These are phyloP conservation scores for Tulasnella calospora DNA, from an alignment of 768 basidiomycete species.

Conservation along the genomic window DNA sequence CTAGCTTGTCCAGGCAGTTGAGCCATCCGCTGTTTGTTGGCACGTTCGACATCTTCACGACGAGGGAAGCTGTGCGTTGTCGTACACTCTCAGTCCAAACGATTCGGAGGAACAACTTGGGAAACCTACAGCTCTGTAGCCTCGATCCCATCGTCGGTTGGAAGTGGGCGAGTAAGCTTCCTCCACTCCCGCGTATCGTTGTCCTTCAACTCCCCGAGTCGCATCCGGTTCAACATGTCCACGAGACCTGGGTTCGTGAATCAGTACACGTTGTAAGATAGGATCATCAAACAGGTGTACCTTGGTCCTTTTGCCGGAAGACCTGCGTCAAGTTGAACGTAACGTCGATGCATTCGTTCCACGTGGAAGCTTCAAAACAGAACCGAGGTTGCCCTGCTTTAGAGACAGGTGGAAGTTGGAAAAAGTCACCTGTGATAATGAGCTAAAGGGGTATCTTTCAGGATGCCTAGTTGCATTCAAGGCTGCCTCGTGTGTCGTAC, in stretches of 20 bases:
- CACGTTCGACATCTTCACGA: slow-evolving; percentile 83
- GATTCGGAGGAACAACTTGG: slow-evolving; percentile 12
- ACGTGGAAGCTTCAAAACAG: slow-evolving; percentile 81
- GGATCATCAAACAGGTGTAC: slow-evolving; percentile 42
- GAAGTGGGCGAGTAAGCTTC: slow-evolving; percentile 60
- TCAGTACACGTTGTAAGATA: not conserved
- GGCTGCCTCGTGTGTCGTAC: slow-evolving; percentile 36
- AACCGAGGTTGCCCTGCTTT: slow-evolving; percentile 64
- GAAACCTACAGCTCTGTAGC: slow-evolving; percentile 80
- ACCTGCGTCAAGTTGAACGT: slow-evolving; percentile 94
- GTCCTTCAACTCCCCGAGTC: slow-evolving; percentile 68
- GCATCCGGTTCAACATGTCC: slow-evolving; percentile 97
- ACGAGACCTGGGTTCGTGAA: slow-evolving; percentile 63
- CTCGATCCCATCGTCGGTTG: slow-evolving; percentile 73
- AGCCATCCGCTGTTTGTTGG: slow-evolving; percentile 67
- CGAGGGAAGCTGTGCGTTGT: slow-evolving; percentile 66
- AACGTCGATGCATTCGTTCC: slow-evolving; percentile 67
- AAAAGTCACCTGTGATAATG: slow-evolving; percentile 94
- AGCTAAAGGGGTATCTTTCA: slow-evolving; percentile 47
- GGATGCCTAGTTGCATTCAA: not conserved
- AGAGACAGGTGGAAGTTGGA: slow-evolving; percentile 90
- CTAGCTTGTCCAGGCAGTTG: slow-evolving; percentile 43
- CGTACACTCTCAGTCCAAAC: not conserved
- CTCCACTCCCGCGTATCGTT: slow-evolving; percentile 68
- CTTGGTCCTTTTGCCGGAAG: slow-evolving; percentile 88